Base-by-base conservation (phyloP, 2,329 filamentous ascomycete species). In the Fusarium piperis region DNA sequence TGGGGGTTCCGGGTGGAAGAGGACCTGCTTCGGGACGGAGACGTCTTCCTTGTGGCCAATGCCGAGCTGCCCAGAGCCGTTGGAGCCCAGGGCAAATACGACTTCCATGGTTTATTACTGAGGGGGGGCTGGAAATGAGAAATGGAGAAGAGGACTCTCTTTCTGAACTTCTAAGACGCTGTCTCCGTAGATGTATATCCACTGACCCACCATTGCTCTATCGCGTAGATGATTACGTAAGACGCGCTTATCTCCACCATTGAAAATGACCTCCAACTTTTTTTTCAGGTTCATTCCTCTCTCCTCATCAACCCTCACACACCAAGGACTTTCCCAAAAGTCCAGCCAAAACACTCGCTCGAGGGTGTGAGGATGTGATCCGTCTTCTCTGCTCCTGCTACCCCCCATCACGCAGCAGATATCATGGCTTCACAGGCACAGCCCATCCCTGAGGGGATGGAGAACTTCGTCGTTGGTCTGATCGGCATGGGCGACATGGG, bases 401-500 rank as follows among this genome's bases (percentile, higher is more conserved):
- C 68, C 2, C 68, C 2, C 70, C 63, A 70, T 68, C 67, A 59
- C 69, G 71, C 70, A 74, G 70, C 65, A 77, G 67, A 75, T 60
- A 74, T 53, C 68, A 82, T 82, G 80, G 74, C 77, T 60, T 74
- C 76, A 58, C 48, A 67, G 28, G 62, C 66, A 39, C 67, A 64
- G 48, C 44, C 74, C 51, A 66, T 83, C 69, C 83, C 84, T 18
- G 67, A 77, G 15, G 84, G 78, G 72, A 89, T 89, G 91, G 89
- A 91, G 75, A 86, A 88, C 78, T 94, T 94, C 80, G 90, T 92
- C 70, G 89, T 99, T 74, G 96, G 96, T 74, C 93, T 99, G 79
- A 99, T 99, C 81, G 96, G 96, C 68, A 98, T 99, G 95, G 96
- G 96, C 73, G 95, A 98, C 79, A 99, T 99, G 96, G 96, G 96